Percentiles rank a stretch among this genome's conserved stretches.
phyloP scores from a whole-genome alignment of 2,329 filamentous ascomycete genomes.

The Pyrenophora teres region DNA sequence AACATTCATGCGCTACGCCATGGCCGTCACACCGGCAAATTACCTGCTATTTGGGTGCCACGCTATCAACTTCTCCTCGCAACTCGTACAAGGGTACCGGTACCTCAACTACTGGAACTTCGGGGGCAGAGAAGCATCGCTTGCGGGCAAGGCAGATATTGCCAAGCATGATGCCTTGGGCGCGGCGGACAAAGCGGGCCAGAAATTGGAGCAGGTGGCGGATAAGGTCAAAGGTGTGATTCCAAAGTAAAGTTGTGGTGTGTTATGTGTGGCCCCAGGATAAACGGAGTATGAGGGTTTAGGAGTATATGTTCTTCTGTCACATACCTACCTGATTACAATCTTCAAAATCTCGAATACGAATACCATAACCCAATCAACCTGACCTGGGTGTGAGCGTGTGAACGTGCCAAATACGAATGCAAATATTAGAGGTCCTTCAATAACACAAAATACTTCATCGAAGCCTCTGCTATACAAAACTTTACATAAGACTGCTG shows the following conservation, averaged over 20 bases:
- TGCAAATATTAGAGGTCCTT: neutral
- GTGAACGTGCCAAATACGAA: neutral
- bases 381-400: too few species aligned
- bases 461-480: neutral
- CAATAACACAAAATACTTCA: neutral
- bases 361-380: too few species aligned
- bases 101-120: conserved; percentile 65
- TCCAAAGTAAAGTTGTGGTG: conserved; percentile 10
- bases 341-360: too few species aligned
- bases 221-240: conserved; percentile 18
- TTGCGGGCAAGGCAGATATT: conserved; percentile 43
- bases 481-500: conserved; percentile 81
- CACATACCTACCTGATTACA: too few species aligned
- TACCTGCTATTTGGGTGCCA: conserved; percentile 72
- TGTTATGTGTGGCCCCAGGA: neutral
- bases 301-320: neutral
- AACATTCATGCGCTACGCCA: conserved; percentile 69
- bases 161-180: conserved; percentile 11
- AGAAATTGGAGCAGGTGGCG: conserved; percentile 10
- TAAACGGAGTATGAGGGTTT: neutral
- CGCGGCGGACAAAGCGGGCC: conserved; percentile 6
- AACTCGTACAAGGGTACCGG: conserved; percentile 65
- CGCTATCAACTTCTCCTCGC: conserved; percentile 66
- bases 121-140: conserved; percentile 51
- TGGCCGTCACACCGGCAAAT: conserved; percentile 67